phyloP scores from a whole-genome alignment of 192 early-diverging fungal genomes.

The Kickxella alabastrina region DNA sequence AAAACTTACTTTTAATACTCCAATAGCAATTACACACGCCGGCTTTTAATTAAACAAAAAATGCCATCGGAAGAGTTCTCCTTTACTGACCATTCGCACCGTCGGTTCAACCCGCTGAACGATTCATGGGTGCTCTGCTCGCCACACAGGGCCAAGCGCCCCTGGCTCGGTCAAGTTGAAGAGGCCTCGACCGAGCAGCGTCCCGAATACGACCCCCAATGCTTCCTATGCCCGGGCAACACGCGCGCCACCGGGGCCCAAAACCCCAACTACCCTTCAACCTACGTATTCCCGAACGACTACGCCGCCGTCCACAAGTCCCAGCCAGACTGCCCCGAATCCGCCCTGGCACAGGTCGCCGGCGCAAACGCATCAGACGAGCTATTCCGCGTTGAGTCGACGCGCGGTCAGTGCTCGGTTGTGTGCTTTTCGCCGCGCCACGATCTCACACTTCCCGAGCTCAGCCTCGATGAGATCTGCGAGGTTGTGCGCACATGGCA shows the following conservation, averaged over 20 bases:
- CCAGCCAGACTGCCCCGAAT: constrained; percentile 43
- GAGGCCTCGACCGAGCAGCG: constrained; percentile 25
- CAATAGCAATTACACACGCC: neutral
- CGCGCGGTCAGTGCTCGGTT: constrained; percentile 79
- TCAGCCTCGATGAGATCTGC: constrained; percentile 62
- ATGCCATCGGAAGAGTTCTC: constrained; percentile 27
- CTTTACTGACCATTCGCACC: constrained; percentile 58
- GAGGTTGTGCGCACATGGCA: constrained; percentile 74
- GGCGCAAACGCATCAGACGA: constrained; percentile 13
- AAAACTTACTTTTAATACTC: neutral
- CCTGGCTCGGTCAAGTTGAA: constrained; percentile 84
- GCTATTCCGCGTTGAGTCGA: constrained; percentile 58
- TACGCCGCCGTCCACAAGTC: constrained; percentile 77
- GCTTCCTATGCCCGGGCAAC: constrained; percentile 90
- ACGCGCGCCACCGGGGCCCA: constrained; percentile 61
- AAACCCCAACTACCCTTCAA: constrained; percentile 78
- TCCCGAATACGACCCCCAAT: constrained; percentile 72
- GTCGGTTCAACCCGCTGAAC: constrained; percentile 88
- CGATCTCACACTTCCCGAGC: constrained; percentile 85
- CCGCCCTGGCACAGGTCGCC: constrained; percentile 15
- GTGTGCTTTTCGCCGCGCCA: constrained; percentile 92
- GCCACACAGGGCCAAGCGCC: constrained; percentile 90
- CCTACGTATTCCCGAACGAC: constrained; percentile 89
- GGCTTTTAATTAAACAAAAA: too few relatives aligned
- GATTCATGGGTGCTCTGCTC: constrained; percentile 95